These are phyloP conservation scores for Pascua guehoae DNA, from an alignment of 1,284 basidiomycete species.

Conservation along the genomic window DNA sequence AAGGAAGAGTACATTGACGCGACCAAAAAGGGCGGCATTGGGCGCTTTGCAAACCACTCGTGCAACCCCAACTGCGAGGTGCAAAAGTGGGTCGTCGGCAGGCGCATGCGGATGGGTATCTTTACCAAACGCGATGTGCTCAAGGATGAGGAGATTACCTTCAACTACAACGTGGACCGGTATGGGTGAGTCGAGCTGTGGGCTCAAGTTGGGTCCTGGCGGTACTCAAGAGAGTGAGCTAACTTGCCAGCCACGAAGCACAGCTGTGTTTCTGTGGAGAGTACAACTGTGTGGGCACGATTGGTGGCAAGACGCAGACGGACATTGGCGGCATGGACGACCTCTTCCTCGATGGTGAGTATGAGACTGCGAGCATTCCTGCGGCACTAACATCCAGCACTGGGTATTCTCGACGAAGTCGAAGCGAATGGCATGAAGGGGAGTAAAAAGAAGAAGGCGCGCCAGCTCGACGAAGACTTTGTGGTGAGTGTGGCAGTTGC, in stretches of 20 bases:
- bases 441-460: slow-evolving; percentile 82
- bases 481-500: slow-evolving; percentile 55
- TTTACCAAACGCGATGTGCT: slow-evolving; percentile 82
- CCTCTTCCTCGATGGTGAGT: slow-evolving; percentile 82
- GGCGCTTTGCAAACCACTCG: slow-evolving; percentile 96
- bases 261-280: slow-evolving; percentile 96
- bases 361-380: not conserved
- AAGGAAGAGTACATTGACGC: slow-evolving; percentile 99
- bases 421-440: slow-evolving; percentile 75
- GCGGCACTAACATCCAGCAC: slow-evolving; percentile 56
- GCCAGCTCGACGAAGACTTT: slow-evolving; percentile 88
- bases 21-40: slow-evolving; percentile 92
- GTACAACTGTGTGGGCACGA: slow-evolving; percentile 88
- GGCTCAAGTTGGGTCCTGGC: too few relatives aligned
- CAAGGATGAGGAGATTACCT: slow-evolving; percentile 89
- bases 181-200: slow-evolving; percentile 65
- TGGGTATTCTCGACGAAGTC: slow-evolving; percentile 90
- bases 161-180: slow-evolving; percentile 99
- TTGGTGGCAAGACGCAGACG: slow-evolving; percentile 98
- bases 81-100: slow-evolving; percentile 96
- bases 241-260: slow-evolving; percentile 71
- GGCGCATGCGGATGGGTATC: slow-evolving; percentile 93
- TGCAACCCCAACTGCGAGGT: slow-evolving; percentile 98
- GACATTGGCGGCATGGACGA: slow-evolving; percentile 92
- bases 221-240: slow-evolving; percentile 6